Conservation (phyloP, 805 yeast species). For the Clavispora asparagi region DNA sequence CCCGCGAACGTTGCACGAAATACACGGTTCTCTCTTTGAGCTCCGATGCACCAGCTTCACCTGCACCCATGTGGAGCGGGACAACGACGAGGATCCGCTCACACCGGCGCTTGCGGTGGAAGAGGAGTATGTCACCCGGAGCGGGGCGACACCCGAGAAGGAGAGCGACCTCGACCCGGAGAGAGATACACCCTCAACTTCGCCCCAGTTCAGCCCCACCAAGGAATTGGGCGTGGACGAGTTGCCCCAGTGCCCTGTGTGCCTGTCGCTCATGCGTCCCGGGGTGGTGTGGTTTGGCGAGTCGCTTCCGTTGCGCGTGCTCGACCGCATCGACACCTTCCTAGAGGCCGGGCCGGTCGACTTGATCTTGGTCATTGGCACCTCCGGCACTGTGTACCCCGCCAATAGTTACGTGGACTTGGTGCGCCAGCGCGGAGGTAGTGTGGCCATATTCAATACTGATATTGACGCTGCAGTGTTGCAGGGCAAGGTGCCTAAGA, state of each 20-base stretch:
- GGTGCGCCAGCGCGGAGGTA: conserved; percentile 67
- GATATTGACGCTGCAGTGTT: conserved; percentile 48
- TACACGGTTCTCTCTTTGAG: conserved; percentile 76
- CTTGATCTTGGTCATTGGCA: conserved; percentile 76
- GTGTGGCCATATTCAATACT: conserved; percentile 78
- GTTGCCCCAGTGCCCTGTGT: conserved; percentile 74
- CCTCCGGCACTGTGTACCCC: conserved; percentile 85
- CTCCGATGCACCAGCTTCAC: conserved; percentile 70
- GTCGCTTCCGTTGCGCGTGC: conserved; percentile 57
- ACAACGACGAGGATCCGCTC: conserved; percentile 54
- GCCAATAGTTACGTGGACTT: conserved; percentile 88
- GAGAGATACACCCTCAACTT: conserved; percentile 4
- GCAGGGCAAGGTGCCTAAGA: conserved; percentile 34
- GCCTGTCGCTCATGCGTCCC: conserved; percentile 66
- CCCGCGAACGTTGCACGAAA: conserved; percentile 47
- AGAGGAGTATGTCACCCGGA: not conserved
- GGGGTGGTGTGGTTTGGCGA: conserved; percentile 98
- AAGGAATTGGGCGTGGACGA: conserved; percentile 44
- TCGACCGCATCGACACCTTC: conserved; percentile 69
- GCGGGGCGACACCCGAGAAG: not conserved
- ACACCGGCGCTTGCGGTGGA: conserved; percentile 44
- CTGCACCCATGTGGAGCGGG: conserved; percentile 57
- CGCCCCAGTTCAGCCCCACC: conserved; percentile 46
- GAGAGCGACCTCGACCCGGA: too few species aligned
- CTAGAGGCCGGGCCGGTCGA: conserved; percentile 55